Evolutionary conservation across 2,329 filamentous ascomycete species (phyloP).

Genomic region (Exserohilum turcica): DNA sequence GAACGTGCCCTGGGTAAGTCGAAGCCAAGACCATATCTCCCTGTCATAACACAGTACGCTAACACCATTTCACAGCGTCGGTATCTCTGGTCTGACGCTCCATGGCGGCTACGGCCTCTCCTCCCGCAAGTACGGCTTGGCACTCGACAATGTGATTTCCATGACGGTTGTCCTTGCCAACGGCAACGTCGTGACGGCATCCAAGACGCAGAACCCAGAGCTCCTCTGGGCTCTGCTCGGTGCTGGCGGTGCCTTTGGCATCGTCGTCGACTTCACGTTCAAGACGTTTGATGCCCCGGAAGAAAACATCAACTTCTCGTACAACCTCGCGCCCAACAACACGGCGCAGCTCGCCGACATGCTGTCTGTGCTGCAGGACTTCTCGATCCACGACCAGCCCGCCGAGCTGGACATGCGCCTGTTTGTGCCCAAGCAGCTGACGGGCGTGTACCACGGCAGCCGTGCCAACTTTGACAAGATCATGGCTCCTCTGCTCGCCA

Average conservation of each 20-base stretch:
- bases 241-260: slow-evolving; percentile 49
- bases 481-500: slow-evolving; percentile 30
- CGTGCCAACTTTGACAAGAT: slow-evolving; percentile 28
- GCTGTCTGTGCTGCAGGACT: slow-evolving; percentile 30
- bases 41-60: not conserved
- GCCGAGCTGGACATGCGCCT: slow-evolving; percentile 37
- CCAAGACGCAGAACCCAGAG: slow-evolving; percentile 39
- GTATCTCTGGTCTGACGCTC: slow-evolving; percentile 33
- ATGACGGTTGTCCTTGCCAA: slow-evolving; percentile 42
- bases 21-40: not conserved
- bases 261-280: slow-evolving; percentile 45
- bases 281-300: slow-evolving; percentile 35
- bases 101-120: slow-evolving; percentile 38
- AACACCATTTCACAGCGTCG: slow-evolving; percentile 25
- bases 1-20: slow-evolving; percentile 57
- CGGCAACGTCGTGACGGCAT: slow-evolving; percentile 45
- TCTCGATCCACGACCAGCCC: slow-evolving; percentile 28
- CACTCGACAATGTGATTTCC: slow-evolving; percentile 32
- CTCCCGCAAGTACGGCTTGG: slow-evolving; percentile 31
- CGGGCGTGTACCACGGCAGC: slow-evolving; percentile 35
- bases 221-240: slow-evolving; percentile 51
- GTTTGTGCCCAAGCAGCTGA: slow-evolving; percentile 24
- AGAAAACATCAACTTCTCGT: slow-evolving; percentile 32
- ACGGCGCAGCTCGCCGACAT: slow-evolving; percentile 22
- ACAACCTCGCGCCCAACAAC: slow-evolving; percentile 22